phyloP scores from a whole-genome alignment of 1,284 basidiomycete species.

The Trichosporon sp. region DNA sequence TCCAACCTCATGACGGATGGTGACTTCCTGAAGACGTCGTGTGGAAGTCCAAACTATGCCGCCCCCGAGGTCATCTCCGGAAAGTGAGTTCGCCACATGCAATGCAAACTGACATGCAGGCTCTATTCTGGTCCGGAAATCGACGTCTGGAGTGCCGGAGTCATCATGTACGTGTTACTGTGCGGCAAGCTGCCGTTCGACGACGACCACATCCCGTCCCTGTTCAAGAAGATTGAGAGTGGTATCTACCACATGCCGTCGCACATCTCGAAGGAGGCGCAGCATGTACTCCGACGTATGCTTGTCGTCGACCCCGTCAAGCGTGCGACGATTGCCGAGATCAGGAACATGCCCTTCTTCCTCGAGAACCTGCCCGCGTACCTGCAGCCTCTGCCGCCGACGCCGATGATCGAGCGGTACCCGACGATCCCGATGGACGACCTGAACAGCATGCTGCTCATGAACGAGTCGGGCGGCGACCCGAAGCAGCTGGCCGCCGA shows the following conservation, averaged over 20 bases:
- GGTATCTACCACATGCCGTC: slow-evolving; percentile 77
- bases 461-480: slow-evolving; percentile 44
- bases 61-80: slow-evolving; percentile 93
- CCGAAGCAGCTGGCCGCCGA: slow-evolving; percentile 44
- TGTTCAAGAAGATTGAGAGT: slow-evolving; percentile 90
- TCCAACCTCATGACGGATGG: slow-evolving; percentile 92
- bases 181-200: slow-evolving; percentile 89
- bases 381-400: slow-evolving; percentile 74
- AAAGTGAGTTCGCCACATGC: slow-evolving; percentile 50
- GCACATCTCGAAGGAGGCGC: slow-evolving; percentile 70
- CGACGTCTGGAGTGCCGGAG: slow-evolving; percentile 95
- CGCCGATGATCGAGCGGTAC: slow-evolving; percentile 56
- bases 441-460: slow-evolving; percentile 37
- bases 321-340: slow-evolving; percentile 84
- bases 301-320: slow-evolving; percentile 86
- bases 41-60: slow-evolving; percentile 93
- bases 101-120: slow-evolving; percentile 29
- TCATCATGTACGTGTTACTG: slow-evolving; percentile 92
- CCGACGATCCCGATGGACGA: slow-evolving; percentile 45
- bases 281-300: slow-evolving; percentile 75
- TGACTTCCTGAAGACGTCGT: slow-evolving; percentile 89
- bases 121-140: slow-evolving; percentile 93
- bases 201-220: slow-evolving; percentile 83
- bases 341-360: slow-evolving; percentile 83
- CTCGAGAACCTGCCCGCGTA: slow-evolving; percentile 78